Evolutionary conservation across 805 yeast genomes (phyloP), one percentile per base, ranked within the genome.

Genomic region (Kodamaea jinghongensis): DNA sequence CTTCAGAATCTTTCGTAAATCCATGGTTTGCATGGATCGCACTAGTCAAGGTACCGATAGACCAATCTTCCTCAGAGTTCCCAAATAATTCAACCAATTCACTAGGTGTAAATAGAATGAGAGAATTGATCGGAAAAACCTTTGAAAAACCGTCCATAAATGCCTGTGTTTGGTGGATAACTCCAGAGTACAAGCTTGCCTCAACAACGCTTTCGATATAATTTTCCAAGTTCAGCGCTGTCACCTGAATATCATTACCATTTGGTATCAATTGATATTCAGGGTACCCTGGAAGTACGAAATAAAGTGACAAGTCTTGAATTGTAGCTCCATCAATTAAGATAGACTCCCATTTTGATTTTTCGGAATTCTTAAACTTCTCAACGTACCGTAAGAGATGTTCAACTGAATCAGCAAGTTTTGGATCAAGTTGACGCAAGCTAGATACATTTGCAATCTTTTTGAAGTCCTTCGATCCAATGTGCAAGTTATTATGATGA

Each of bases 1-100:
- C 70, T 11, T 60, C 60, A 3, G 95, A 85, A 26, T 83, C 90
- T 52, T 75, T 73, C 3, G 77, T 75, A 54, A 84, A 91, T 1
- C 98, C 99, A 61, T 91, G 98, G 50, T 90, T 95, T 0, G 97
- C 96, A 48, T 78, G 78, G 11, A 91, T 66, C 0, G 81, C 70
- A 1, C 76, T 68, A 4, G 69, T 49, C 17, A 91, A 62, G 0
- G 93, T 79, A 30, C 71, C 76, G 29, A 60, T 59, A 0, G 84
- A 73, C 97, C 98, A 93, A 54, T 91, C 97, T 55, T 91, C 98
- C 32, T 80, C 80, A 2, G 78, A 76, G 44, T 78, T 79, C 4
- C 98, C 97, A 50, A 86, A 79, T 28, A 91, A 54, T 14, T 73
- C 73, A 2, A 74, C 77, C 20, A 89, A 67, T 54, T 91, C 98